These are phyloP conservation scores for Pseudozyma thailandica DNA, from an alignment of 1,284 basidiomycete genomes.

Conservation along the genomic window DNA sequence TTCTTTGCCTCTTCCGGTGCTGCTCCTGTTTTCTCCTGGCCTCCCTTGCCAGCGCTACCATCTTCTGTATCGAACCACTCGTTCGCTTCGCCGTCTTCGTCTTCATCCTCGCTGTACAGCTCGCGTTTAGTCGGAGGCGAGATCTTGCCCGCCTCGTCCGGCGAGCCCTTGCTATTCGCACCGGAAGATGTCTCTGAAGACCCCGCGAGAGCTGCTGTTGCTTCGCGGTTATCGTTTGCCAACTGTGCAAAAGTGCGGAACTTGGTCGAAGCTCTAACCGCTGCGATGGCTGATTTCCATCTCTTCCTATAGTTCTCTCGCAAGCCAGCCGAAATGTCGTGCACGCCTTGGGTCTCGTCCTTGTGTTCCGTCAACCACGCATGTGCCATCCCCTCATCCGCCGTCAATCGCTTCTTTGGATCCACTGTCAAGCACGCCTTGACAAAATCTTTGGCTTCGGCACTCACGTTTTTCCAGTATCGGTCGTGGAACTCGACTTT, in stretches of 20 bases:
- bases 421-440: slow-evolving; percentile 78
- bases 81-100: slow-evolving; percentile 16
- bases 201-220: not conserved
- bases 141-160: slow-evolving; percentile 25
- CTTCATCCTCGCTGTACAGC: slow-evolving; percentile 47
- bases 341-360: slow-evolving; percentile 38
- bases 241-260: slow-evolving; percentile 59
- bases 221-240: slow-evolving; percentile 30
- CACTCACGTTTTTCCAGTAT: slow-evolving; percentile 90
- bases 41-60: slow-evolving; percentile 11
- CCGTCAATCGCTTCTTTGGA: slow-evolving; percentile 78
- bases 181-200: slow-evolving; percentile 2
- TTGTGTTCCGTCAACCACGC: slow-evolving; percentile 66
- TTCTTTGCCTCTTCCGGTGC: not conserved
- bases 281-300: slow-evolving; percentile 66
- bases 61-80: slow-evolving; percentile 45
- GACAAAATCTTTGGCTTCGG: slow-evolving; percentile 85
- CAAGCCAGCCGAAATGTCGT: slow-evolving; percentile 64
- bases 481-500: slow-evolving; percentile 84
- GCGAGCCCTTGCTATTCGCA: not conserved
- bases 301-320: slow-evolving; percentile 66
- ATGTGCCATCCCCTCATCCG: slow-evolving; percentile 77
- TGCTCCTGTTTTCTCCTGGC: not conserved
- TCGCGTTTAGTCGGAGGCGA: slow-evolving; percentile 49
- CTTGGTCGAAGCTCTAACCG: slow-evolving; percentile 64